These are phyloP conservation scores for Ustilaginoidea virens DNA, from an alignment of 2,329 filamentous ascomycete genomes.

Conservation along the genomic window DNA sequence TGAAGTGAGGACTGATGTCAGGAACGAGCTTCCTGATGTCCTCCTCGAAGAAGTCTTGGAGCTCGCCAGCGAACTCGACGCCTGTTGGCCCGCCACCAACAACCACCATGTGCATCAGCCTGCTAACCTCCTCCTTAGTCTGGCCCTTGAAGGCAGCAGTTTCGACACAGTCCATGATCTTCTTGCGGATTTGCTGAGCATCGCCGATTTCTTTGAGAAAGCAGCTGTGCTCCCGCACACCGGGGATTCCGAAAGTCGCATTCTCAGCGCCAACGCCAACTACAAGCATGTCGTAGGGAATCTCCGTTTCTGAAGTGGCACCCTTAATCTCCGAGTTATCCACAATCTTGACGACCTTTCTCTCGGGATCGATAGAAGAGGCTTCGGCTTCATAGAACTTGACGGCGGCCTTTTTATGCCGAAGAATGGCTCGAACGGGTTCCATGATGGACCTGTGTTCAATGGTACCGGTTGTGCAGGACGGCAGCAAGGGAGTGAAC, in stretches of 20 bases:
- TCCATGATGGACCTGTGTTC: conserved; percentile 99
- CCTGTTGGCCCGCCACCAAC: conserved; percentile 88
- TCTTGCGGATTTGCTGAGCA: conserved; percentile 90
- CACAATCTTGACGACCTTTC: conserved; percentile 74
- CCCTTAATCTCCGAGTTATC: conserved; percentile 92
- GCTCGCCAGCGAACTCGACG: conserved; percentile 95
- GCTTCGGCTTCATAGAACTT: conserved; percentile 98
- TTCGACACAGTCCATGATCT: conserved; percentile 99
- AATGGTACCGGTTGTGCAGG: conserved; percentile 92
- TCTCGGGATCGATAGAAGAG: conserved; percentile 85
- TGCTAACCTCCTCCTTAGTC: conserved; percentile 71
- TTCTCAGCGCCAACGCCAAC: conserved; percentile 96
- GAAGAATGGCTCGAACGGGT: conserved; percentile 87
- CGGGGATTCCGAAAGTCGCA: conserved; percentile 93
- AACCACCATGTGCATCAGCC: conserved; percentile 95
- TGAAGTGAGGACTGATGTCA: conserved; percentile 87
- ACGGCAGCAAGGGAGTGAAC: conserved; percentile 92
- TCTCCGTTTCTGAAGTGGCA: conserved; percentile 64
- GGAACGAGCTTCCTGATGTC: conserved; percentile 98
- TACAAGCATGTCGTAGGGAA: conserved; percentile 96
- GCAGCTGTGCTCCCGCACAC: conserved; percentile 87
- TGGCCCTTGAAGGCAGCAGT: conserved; percentile 98
- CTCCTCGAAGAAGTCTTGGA: conserved; percentile 97
- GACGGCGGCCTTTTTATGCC: conserved; percentile 83
- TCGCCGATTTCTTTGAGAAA: conserved; percentile 98